A percentile compares a stretch with the other conserved stretches of the same genome.
phyloP scores from a whole-genome alignment of 805 yeast species.

The Nakazawaea siamensis region DNA sequence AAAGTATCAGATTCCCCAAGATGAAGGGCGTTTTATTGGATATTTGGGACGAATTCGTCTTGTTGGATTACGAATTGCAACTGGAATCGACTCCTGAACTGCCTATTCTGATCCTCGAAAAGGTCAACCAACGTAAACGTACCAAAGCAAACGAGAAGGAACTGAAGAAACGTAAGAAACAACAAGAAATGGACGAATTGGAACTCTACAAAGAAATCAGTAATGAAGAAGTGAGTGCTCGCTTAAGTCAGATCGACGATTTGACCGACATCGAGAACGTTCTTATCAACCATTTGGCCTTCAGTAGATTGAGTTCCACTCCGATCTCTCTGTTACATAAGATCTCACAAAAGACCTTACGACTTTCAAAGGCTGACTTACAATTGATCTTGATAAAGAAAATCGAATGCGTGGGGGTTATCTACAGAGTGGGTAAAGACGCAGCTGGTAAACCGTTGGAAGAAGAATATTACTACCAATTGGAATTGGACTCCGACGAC shows the following conservation, averaged over 20 bases:
- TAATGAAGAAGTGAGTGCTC: conserved; percentile 6
- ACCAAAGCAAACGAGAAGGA: not conserved
- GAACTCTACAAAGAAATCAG: conserved; percentile 7
- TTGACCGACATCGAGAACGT: conserved; percentile 52
- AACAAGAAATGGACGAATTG: not conserved
- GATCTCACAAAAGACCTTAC: conserved; percentile 48
- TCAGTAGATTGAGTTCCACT: conserved; percentile 78
- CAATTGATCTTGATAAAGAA: conserved; percentile 33
- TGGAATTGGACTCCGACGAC: conserved; percentile 70
- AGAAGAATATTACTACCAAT: conserved; percentile 86
- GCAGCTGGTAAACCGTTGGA: conserved; percentile 94
- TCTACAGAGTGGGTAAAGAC: conserved; percentile 84
- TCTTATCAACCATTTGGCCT: conserved; percentile 79
- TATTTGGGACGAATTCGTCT: conserved; percentile 55
- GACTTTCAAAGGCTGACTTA: conserved; percentile 34
- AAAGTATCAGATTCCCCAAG: conserved; percentile 57
- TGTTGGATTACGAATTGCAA: conserved; percentile 40
- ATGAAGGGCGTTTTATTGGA: conserved; percentile 57
- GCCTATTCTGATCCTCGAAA: not conserved
- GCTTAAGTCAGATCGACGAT: conserved; percentile 24
- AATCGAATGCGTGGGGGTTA: conserved; percentile 71
- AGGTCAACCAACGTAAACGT: conserved; percentile 1
- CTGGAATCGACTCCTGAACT: conserved; percentile 10
- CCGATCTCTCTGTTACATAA: conserved; percentile 67
- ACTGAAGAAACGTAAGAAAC: conserved; percentile 1